These are phyloP conservation scores for Ceratobasidium sp. DNA, from an alignment of 1,284 basidiomycete genomes.

Conservation along the genomic window DNA sequence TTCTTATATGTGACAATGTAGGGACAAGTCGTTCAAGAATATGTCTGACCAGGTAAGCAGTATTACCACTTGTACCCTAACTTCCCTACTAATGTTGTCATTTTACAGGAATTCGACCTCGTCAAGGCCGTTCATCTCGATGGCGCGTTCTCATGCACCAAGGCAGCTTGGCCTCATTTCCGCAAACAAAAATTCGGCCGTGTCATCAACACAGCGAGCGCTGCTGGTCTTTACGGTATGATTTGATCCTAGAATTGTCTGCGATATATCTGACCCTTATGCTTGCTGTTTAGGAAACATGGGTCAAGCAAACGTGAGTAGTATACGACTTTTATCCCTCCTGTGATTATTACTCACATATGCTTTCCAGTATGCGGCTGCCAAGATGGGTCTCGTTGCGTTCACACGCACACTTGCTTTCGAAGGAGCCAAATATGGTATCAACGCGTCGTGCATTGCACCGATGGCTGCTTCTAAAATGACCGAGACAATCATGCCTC, in stretches of 20 bases:
- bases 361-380: slow-evolving; percentile 73
- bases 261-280: slow-evolving; percentile 51
- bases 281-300: slow-evolving; percentile 80
- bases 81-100: neutral
- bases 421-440: slow-evolving; percentile 95
- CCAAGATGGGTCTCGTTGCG: slow-evolving; percentile 90
- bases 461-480: slow-evolving; percentile 95
- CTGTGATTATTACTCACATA: neutral
- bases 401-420: slow-evolving; percentile 94
- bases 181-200: slow-evolving; percentile 95
- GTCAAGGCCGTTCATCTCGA: slow-evolving; percentile 93
- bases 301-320: slow-evolving; percentile 85
- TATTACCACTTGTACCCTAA: neutral
- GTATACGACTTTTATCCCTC: slow-evolving; percentile 59
- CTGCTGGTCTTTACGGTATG: slow-evolving; percentile 85
- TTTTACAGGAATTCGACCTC: slow-evolving; percentile 80
- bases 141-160: slow-evolving; percentile 95
- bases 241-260: slow-evolving; percentile 11
- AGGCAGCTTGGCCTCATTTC: slow-evolving; percentile 97
- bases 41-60: slow-evolving; percentile 78
- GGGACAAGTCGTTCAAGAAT: slow-evolving; percentile 81
- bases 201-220: slow-evolving; percentile 93
- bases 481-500: slow-evolving; percentile 96
- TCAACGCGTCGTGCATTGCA: slow-evolving; percentile 89
- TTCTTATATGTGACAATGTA: slow-evolving; percentile 40